phyloP scores from a whole-genome alignment of 1,284 basidiomycete genomes.

The Sphagnurus paluster region DNA sequence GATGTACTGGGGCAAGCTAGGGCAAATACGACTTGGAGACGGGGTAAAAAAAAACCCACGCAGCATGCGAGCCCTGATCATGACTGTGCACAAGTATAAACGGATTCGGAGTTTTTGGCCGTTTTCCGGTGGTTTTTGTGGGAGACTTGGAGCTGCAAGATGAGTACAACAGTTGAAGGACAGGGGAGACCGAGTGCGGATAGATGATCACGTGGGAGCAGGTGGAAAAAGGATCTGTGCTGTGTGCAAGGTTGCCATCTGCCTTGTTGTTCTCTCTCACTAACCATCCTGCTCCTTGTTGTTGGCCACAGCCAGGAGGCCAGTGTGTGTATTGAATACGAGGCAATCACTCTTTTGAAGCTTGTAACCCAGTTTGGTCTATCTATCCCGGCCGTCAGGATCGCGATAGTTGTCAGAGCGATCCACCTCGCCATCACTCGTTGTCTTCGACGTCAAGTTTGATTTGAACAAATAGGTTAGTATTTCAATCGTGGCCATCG shows the following conservation, averaged over 20 bases:
- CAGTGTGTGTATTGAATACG: slow-evolving; percentile 17
- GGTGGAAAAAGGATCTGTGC: slow-evolving; percentile 16
- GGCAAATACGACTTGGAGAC: no score
- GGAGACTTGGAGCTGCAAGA: neutral
- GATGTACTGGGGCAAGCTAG: no score
- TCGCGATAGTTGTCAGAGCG: slow-evolving; percentile 20
- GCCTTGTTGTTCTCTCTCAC: slow-evolving; percentile 12
- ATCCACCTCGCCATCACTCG: slow-evolving; percentile 17
- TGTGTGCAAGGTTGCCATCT: slow-evolving; percentile 10
- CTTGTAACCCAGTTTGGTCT: slow-evolving; percentile 22
- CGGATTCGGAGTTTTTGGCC: neutral
- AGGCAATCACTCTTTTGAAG: slow-evolving; percentile 19
- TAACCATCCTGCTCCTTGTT: slow-evolving; percentile 7
- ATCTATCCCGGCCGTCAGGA: slow-evolving; percentile 17
- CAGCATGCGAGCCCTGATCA: no score
- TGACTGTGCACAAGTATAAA: no score
- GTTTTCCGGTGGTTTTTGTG: neutral
- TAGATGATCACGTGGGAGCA: slow-evolving; percentile 12
- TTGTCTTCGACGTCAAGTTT: slow-evolving; percentile 7
- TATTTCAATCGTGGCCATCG: slow-evolving; percentile 9
- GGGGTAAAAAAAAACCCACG: no score
- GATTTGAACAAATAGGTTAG: slow-evolving; percentile 8
- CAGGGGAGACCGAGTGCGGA: slow-evolving; percentile 1
- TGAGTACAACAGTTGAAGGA: neutral
- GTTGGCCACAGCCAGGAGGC: slow-evolving; percentile 9